These are phyloP conservation scores for Tolypocladium endophyticum DNA, from an alignment of 2,329 filamentous ascomycete species.

Conservation along the genomic window DNA sequence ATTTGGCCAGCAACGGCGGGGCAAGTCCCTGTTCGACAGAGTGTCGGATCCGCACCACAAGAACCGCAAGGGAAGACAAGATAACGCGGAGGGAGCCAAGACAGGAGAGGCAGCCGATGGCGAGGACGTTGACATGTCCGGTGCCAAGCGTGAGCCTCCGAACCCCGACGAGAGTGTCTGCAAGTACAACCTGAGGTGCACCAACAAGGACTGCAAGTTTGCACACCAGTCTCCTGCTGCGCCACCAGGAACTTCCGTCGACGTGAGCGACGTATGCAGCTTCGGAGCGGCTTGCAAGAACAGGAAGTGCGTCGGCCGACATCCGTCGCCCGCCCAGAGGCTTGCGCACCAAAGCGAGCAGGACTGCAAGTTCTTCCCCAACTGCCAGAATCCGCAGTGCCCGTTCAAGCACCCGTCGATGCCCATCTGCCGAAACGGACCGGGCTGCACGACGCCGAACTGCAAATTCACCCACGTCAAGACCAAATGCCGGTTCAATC, in stretches of 20 bases:
- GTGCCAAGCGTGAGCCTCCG: slow-evolving; percentile 39
- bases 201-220: slow-evolving; percentile 81
- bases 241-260: slow-evolving; percentile 64
- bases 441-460: slow-evolving; percentile 67
- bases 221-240: slow-evolving; percentile 92
- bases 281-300: slow-evolving; percentile 94
- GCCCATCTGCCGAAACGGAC: slow-evolving; percentile 83
- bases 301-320: slow-evolving; percentile 80
- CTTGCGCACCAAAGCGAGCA: slow-evolving; percentile 69
- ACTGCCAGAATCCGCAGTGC: slow-evolving; percentile 81
- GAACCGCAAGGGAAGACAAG: slow-evolving; percentile 37
- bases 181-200: slow-evolving; percentile 82
- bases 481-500: slow-evolving; percentile 80
- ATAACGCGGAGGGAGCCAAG: slow-evolving; percentile 22
- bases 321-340: slow-evolving; percentile 81
- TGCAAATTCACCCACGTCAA: slow-evolving; percentile 88
- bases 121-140: slow-evolving; percentile 55
- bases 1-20: slow-evolving; percentile 25
- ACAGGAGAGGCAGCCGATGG: slow-evolving; percentile 26
- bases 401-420: slow-evolving; percentile 81
- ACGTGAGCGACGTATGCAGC: slow-evolving; percentile 68
- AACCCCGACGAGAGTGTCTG: slow-evolving; percentile 63
- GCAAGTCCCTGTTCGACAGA: slow-evolving; percentile 65
- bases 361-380: slow-evolving; percentile 84
- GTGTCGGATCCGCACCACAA: slow-evolving; percentile 43